Base-by-base conservation (phyloP, 352 stramenopile species). In the Phytopythium boreale region DNA sequence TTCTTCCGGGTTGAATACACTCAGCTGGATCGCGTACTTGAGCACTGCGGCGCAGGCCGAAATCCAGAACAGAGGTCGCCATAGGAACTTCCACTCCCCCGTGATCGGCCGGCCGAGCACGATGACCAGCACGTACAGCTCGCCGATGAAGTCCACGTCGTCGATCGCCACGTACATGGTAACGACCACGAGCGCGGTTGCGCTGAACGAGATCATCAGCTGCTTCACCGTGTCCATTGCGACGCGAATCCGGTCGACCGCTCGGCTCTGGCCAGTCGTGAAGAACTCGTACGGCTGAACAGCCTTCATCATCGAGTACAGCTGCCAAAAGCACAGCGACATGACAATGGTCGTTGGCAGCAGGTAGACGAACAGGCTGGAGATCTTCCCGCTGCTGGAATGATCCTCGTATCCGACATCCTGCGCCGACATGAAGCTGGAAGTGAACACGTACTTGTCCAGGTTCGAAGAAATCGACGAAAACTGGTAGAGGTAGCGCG, bases 401-500 rank as follows among this genome's bases (percentile, higher is more conserved):
- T 80, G 72, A 52, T 89, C 86, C 69, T 90, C 75, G 24, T 94
- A 74, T 1, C 87, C 87, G 39, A 93, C 84, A 56, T 93, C 85
- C 41, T 87, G 62, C 9, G 87, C 80, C 15, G 80, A 76, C 52
- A 95, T 84, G 41, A 92, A 95, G n/a, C 68, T 69, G 6, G 69
- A 67, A 19, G 84, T 89, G 61, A 94, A 91, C n/a, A 93, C 60
- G 43, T 88, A 64, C 12, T 75, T 60, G 36, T 91, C 68, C 24
- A 94, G 64, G 59, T 89, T 93, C 11, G 66, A 71, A 4, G 84
- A 78, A 5, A 96, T 77, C 20, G 86, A 52, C 15, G 86, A 70
- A 49, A 96, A 96, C 66, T 96, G 87, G 66, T 92, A 93, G 1
- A 92, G 61, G 59, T 96, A 96, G 55, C 87, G 79, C 9, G 68